Evolutionary conservation across 129 eudicot species (phyloP).

Genomic region (Arctium lappa): DNA sequence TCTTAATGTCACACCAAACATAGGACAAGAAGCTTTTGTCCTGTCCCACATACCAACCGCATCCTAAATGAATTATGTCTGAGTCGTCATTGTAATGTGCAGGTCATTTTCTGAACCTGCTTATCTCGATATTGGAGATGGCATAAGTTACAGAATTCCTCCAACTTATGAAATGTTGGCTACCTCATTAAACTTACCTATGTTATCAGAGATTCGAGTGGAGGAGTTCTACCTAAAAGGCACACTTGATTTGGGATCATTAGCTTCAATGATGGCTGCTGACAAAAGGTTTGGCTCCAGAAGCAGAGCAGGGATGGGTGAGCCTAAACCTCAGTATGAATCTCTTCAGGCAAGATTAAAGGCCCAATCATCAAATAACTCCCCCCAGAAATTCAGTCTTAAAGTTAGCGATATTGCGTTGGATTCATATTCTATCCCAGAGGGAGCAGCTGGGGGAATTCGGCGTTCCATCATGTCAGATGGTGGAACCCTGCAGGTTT

Average conservation of each 20-base stretch:
- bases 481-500: constrained; percentile 74
- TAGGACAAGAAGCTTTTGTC: not conserved
- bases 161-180: constrained; percentile 68
- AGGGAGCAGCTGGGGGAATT: constrained; percentile 74
- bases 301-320: constrained; percentile 59
- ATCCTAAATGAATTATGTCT: not conserved
- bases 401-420: constrained; percentile 48
- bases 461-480: constrained; percentile 83
- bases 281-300: constrained; percentile 44
- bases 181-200: constrained; percentile 56
- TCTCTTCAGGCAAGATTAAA: constrained; percentile 73
- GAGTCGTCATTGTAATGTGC: constrained; percentile 19
- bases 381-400: constrained; percentile 49
- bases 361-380: constrained; percentile 38
- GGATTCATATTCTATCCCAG: constrained; percentile 47
- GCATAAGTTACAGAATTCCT: constrained; percentile 70
- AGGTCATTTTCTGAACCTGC: constrained; percentile 58
- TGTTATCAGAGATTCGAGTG: constrained; percentile 60
- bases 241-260: constrained; percentile 79
- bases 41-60: not conserved
- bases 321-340: constrained; percentile 55
- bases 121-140: constrained; percentile 67
- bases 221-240: constrained; percentile 73
- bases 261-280: constrained; percentile 83
- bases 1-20: not conserved